Base-by-base conservation (phyloP, 495 filamentous ascomycete genomes). In the Penicillium mononematosum region DNA sequence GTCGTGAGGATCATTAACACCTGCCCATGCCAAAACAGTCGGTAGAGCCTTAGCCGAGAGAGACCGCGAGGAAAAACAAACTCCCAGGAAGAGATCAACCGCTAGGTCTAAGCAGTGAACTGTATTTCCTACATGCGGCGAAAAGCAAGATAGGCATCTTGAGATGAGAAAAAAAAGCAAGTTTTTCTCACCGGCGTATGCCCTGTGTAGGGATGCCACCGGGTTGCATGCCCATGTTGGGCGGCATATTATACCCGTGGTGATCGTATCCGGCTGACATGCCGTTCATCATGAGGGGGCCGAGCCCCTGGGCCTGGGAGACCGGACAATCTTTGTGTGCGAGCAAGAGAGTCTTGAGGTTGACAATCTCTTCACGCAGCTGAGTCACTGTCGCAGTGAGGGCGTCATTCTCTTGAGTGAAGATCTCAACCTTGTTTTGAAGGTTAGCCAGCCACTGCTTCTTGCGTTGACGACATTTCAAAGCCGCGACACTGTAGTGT, bases 381-480 rank as follows among this genome's bases (percentile, higher is more conserved):
- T 86, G 81, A 25, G 88, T 83, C 52, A 98, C 92, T 45, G 92
- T 91, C 6, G 85, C 80, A 19, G 87, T 89, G 48, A 98, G 81
- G 5, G 83, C 84, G 63, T 98, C 94, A 62, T 98, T 98, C 75
- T 98, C 94, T 4, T 79, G 85, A 39, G 85, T 90, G 66, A 89
- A 98, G 43, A 96, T 75, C 67, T 98, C 94, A 29, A 98, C 94
- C 71, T 98, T 98, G 22, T 82, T 83, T 72, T 98, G 94, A 3
- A 98, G 82, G 67, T 96, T 98, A 16, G 90, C 89, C 44, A 98
- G 84, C 94, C 94, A 98, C 69, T 98, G 94, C 78, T 98, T 98
- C 80, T 98, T 98, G 6, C 94, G 86, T 70, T 98, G 94, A 53
- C 94, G 88, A 76, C 94, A 98, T 71, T 98, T 98, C 49, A 98